These are phyloP conservation scores for Bipolaris cookei DNA, from an alignment of 2,329 filamentous ascomycete genomes.

Conservation along the genomic window DNA sequence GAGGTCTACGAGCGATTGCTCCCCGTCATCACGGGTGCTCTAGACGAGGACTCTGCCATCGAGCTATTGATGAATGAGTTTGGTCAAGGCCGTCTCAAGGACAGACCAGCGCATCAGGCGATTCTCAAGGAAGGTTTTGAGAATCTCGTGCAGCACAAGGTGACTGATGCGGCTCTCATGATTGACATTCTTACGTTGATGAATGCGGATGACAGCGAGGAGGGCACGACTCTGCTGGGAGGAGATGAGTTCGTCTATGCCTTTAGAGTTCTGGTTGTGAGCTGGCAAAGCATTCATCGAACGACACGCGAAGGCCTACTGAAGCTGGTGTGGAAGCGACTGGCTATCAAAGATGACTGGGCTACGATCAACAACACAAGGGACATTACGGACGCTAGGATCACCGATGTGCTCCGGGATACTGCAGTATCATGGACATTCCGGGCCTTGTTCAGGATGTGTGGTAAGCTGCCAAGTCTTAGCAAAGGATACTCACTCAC, in stretches of 20 bases:
- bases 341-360: slow-evolving; percentile 87
- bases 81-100: slow-evolving; percentile 60
- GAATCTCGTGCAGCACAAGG: slow-evolving; percentile 72
- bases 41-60: slow-evolving; percentile 80
- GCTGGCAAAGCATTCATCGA: slow-evolving; percentile 60
- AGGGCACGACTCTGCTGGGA: slow-evolving; percentile 53
- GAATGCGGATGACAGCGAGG: slow-evolving; percentile 57
- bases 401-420: slow-evolving; percentile 63
- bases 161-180: slow-evolving; percentile 64
- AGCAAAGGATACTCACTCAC: background rate
- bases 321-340: slow-evolving; percentile 83
- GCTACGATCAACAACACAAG: slow-evolving; percentile 76
- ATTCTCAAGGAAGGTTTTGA: slow-evolving; percentile 74
- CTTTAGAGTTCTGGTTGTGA: slow-evolving; percentile 62
- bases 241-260: slow-evolving; percentile 75
- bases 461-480: slow-evolving; percentile 58
- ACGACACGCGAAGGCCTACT: slow-evolving; percentile 57
- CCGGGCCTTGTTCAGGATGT: slow-evolving; percentile 64
- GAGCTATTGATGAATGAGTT: slow-evolving; percentile 76
- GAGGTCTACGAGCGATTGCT: slow-evolving; percentile 73
- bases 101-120: slow-evolving; percentile 69
- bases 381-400: slow-evolving; percentile 72
- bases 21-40: slow-evolving; percentile 70
- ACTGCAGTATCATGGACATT: slow-evolving; percentile 75
- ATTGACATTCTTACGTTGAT: slow-evolving; percentile 84